Conservation (phyloP, 2,329 filamentous ascomycete genomes). For the Talaromyces islandicus region DNA sequence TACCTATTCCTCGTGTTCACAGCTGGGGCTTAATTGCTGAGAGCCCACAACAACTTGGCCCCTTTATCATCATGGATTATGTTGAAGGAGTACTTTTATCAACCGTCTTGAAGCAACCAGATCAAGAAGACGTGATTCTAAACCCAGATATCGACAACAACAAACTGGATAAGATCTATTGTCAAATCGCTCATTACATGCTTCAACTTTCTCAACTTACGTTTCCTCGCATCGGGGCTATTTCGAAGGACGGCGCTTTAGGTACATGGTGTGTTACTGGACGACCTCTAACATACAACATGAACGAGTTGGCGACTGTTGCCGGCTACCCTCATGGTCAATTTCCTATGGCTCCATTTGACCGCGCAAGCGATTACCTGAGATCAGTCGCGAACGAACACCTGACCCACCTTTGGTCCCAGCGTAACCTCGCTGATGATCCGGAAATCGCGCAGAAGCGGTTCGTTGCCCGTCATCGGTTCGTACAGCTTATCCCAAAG, state of each 20-base stretch:
- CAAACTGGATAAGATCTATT: slow-evolving; percentile 14
- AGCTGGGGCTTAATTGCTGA: slow-evolving; percentile 15
- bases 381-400: slow-evolving; percentile 20
- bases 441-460: slow-evolving; percentile 20
- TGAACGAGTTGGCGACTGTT: slow-evolving; percentile 33
- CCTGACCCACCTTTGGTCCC: slow-evolving; percentile 20
- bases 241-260: slow-evolving; percentile 22
- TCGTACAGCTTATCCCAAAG: slow-evolving; percentile 26
- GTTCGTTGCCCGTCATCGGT: slow-evolving; percentile 29
- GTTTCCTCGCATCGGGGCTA: slow-evolving; percentile 29
- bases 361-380: slow-evolving; percentile 26
- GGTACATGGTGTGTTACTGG: slow-evolving; percentile 24
- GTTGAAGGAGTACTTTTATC: slow-evolving; percentile 14
- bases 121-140: slow-evolving; percentile 14
- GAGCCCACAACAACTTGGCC: slow-evolving; percentile 16
- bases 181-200: slow-evolving; percentile 19
- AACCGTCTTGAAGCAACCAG: slow-evolving; percentile 14
- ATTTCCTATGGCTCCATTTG: slow-evolving; percentile 26
- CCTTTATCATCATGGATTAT: slow-evolving; percentile 21
- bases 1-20: slow-evolving; percentile 16
- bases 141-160: slow-evolving; percentile 15
- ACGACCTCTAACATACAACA: slow-evolving; percentile 36
- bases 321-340: slow-evolving; percentile 23
- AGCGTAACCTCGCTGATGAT: slow-evolving; percentile 28
- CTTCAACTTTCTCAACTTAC: slow-evolving; percentile 26